Conservation (phyloP, 495 filamentous ascomycete genomes). For the Hypoxylon fragiforme region DNA sequence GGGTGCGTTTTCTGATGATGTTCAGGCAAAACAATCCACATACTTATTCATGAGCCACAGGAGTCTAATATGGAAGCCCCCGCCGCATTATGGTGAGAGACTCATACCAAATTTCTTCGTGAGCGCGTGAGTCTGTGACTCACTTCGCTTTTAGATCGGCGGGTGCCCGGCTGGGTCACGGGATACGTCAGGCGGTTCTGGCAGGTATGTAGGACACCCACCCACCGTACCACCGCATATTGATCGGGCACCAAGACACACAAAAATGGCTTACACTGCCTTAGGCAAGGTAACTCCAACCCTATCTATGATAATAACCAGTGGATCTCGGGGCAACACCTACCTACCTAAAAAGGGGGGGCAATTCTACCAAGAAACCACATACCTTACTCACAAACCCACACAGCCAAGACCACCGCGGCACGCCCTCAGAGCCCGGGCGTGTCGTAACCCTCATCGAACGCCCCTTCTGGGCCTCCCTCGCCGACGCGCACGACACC, state of each 20-base stretch:
- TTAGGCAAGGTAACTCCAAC: slow-evolving; percentile 59
- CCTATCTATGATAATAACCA: not conserved
- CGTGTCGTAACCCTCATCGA: slow-evolving; percentile 93
- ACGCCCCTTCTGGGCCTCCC: slow-evolving; percentile 73
- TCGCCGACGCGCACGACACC: slow-evolving; percentile 68
- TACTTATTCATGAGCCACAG: too few species aligned
- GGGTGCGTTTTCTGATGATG: slow-evolving; percentile 71
- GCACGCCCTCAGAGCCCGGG: slow-evolving; percentile 82
- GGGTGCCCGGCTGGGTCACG: slow-evolving; percentile 87
- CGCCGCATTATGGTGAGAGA: slow-evolving; percentile 86
- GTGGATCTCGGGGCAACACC: too few species aligned
- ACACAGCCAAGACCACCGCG: slow-evolving; percentile 86
- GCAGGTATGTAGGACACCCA: too few species aligned
- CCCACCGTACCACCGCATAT: slow-evolving; percentile 27
- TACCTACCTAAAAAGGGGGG: slow-evolving; percentile 5
- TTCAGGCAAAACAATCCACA: too few species aligned
- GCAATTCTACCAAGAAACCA: too few species aligned
- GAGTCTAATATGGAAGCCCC: slow-evolving; percentile 97
- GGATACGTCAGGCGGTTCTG: slow-evolving; percentile 97
- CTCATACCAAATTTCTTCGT: not conserved
- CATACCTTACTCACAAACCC: not conserved
- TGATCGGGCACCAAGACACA: not conserved
- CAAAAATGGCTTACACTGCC: slow-evolving; percentile 27
- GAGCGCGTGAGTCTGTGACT: slow-evolving; percentile 14
- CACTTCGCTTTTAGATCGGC: slow-evolving; percentile 61